These are phyloP conservation scores for Phytopythium sindhum DNA, from an alignment of 352 stramenopile genomes.

Conservation along the genomic window DNA sequence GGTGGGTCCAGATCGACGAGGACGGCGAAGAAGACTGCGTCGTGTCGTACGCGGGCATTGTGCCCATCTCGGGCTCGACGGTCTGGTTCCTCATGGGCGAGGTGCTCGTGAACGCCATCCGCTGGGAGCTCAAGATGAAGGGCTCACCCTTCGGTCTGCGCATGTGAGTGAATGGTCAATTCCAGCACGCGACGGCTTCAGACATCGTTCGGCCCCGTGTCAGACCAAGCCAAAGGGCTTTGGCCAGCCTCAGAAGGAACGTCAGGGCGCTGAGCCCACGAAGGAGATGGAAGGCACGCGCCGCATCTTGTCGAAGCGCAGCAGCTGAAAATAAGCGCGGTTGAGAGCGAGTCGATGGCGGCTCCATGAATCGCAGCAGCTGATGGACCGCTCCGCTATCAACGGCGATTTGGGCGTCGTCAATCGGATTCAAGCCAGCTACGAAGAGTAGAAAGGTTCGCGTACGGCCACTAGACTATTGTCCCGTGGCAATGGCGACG, in stretches of 20 bases:
- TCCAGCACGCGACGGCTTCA: not conserved
- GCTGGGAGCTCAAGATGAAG: slow-evolving; percentile 8
- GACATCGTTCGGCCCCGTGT: not conserved
- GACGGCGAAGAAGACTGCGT: slow-evolving; percentile 5
- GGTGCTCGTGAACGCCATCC: slow-evolving; percentile 10
- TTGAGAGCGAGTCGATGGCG: too few species aligned
- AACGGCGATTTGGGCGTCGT: too few species aligned
- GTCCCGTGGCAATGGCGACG: too few species aligned
- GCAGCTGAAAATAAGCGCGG: too few species aligned
- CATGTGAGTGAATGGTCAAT: not conserved
- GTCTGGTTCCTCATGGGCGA: slow-evolving; percentile 9
- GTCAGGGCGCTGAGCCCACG: not conserved
- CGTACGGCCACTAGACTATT: too few species aligned
- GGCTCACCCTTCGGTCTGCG: slow-evolving; percentile 6
- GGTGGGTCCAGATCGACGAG: slow-evolving; percentile 8
- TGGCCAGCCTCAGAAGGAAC: not conserved
- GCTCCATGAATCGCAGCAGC: too few species aligned
- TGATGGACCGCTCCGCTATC: too few species aligned
- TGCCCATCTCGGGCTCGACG: slow-evolving; percentile 6
- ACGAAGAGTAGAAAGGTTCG: too few species aligned
- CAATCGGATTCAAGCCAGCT: too few species aligned
- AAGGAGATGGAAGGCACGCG: not conserved
- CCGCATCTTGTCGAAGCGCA: not conserved
- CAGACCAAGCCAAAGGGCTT: not conserved
- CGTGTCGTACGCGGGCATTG: slow-evolving; percentile 9